These are phyloP conservation scores for Raffaelea arxii DNA, from an alignment of 2,329 filamentous ascomycete species.

Conservation along the genomic window DNA sequence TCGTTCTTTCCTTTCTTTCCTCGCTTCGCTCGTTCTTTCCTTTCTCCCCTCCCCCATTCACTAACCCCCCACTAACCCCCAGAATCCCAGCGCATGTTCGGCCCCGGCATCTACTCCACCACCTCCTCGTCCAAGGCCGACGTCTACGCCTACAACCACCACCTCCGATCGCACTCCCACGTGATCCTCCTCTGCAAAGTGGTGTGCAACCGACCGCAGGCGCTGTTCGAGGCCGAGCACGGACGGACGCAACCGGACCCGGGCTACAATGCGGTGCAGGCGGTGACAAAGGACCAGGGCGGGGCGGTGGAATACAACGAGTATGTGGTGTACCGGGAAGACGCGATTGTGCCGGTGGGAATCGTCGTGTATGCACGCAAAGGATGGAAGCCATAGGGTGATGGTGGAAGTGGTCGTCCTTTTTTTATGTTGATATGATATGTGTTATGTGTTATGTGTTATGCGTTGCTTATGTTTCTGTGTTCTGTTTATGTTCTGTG, in stretches of 20 bases:
- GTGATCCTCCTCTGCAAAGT: slow-evolving; percentile 5
- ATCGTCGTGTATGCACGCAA: slow-evolving; percentile 2
- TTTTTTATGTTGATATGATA: not conserved
- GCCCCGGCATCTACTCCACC: slow-evolving; percentile 3
- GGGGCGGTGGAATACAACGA: slow-evolving; percentile 3
- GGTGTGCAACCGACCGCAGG: not conserved
- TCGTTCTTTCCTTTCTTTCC: not conserved
- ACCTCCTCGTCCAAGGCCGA: slow-evolving; percentile 5
- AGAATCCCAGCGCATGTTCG: not conserved
- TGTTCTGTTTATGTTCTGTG: too few relatives aligned
- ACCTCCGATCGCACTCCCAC: slow-evolving; percentile 1
- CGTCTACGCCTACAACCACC: slow-evolving; percentile 2
- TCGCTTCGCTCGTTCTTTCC: not conserved
- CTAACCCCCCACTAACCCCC: not conserved
- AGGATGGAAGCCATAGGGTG: not conserved
- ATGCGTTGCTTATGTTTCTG: too few relatives aligned
- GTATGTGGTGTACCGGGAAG: slow-evolving; percentile 2
- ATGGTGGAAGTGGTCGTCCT: too few relatives aligned
- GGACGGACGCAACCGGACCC: not conserved
- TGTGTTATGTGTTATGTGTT: not conserved
- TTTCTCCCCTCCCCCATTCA: not conserved
- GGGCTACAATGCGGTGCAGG: slow-evolving; percentile 1
- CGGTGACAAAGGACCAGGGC: not conserved
- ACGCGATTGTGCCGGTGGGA: slow-evolving; percentile 3
- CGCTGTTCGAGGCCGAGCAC: not conserved